Evolutionary conservation across 169 alveolate species (phyloP), one percentile per base, ranked within the genome.

Genomic region (Neospora caninum): DNA sequence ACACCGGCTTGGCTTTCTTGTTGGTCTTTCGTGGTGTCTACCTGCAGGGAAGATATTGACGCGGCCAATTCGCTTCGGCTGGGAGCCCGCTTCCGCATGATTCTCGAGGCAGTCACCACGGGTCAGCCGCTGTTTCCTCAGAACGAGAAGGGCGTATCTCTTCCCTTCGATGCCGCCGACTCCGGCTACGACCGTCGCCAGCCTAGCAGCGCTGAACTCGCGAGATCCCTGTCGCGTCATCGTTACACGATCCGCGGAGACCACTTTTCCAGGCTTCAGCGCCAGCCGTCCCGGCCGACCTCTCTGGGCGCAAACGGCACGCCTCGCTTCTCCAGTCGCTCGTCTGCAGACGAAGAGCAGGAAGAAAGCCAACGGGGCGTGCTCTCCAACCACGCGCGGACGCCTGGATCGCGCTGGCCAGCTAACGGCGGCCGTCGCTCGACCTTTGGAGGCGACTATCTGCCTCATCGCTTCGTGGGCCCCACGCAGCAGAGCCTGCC

Each of bases 31-130:
- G 2, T 36, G 39, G 41, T 18, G 0, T 73, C 20, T n/a, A 43
- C 42, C 45, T 73, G 31, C 84, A 82, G 89, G 64, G 41, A 82
- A 16, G 89, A 82, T 20, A 38, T 82, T 20, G 89, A 82, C 64
- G 34, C 89, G 6, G 89, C 67, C 43, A 82, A 82, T 31, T 82
- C 89, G 53, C 89, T 82, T 13, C 89, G 89, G 7, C 67, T 36
- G 31, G 89, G 89, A 13, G 89, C 89, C 0, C n/a, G 64, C 29
- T 82, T 82, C 64, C 89, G 89, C 39, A 7, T 67, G n/a, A 36
- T 82, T 22, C 67, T 38, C 54, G 89, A 82, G 69, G 89, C 89
- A 6, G 53, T 38, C 53, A 18, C 41, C n/a, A 38, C 64, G 89
- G 89, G 86, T 78, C 49, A 78, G 45, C 49, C 43, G 34, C 31